Evolutionary conservation across 331 rosid species (phyloP), one percentile per base, ranked within the genome.

Genomic region (Erythrophleum ivorense): DNA sequence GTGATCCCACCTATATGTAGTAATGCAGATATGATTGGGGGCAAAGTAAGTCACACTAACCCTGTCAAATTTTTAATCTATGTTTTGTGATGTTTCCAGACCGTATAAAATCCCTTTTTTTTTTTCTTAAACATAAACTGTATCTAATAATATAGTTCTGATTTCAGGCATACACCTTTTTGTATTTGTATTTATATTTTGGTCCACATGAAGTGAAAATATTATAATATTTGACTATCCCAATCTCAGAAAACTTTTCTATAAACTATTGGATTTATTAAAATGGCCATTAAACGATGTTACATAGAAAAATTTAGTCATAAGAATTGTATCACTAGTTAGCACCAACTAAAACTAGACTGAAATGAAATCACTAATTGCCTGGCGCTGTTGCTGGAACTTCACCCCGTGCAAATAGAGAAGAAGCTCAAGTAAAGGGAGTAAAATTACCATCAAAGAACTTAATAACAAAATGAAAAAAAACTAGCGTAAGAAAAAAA

Each of bases 271-370:
- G 43, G 21, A 71, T 48, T 69, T 18, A 6, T 76, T 53, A 75
- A 79, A 82, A 73, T 60, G 60, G 18, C 52, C 15, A 52, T 38
- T 13, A 59, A 75, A 78, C 24, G 16, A 65, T 66, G 9, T 40
- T 40, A 73, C 34, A 57, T 5, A 45, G 6, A 59, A 73, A 58
- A 33, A 8, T 48, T 41, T 29, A 58, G 70, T 57, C 52, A 31
- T 36, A 65, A 81, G 34, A 65, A 6, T 13, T 19, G 65, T 49
- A 79, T 76, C n/a, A 19, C 45, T 10, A 18, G 33, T 19, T 55
- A 83, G 38, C 45, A 57, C 58, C 38, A 85, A 77, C 15, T 31
- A 43, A 59, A 58, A 80, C 66, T 62, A 45, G 29, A 43, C 16
- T 49, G 60, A 7, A 46, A 43, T 78, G 66, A 72, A 63, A 60